Evolutionary conservation across 2,329 filamentous ascomycete genomes (phyloP).

Genomic region (Pseudogymnoascus sp.): DNA sequence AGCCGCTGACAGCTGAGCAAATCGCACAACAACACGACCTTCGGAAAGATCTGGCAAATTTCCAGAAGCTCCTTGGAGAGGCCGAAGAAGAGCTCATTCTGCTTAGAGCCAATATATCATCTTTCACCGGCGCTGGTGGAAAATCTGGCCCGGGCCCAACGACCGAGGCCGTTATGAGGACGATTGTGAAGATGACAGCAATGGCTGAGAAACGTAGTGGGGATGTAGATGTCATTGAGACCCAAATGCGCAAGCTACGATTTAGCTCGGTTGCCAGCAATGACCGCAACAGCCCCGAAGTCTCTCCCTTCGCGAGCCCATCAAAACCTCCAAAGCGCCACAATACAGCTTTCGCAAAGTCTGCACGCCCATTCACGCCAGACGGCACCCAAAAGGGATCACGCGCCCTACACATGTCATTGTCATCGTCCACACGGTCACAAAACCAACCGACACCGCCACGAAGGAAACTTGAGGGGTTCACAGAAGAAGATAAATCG

Average conservation of each 20-base stretch:
- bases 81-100: conserved; percentile 73
- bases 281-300: conserved; percentile 29
- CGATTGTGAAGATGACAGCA: conserved; percentile 83
- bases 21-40: conserved; percentile 76
- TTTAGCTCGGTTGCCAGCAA: conserved; percentile 30
- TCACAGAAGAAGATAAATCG: conserved; percentile 50
- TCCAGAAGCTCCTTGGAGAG: conserved; percentile 67
- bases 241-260: conserved; percentile 68
- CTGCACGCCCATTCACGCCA: conserved; percentile 23
- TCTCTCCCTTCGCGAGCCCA: conserved; percentile 33
- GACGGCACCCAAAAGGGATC: conserved; percentile 22
- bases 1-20: conserved; percentile 79
- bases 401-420: conserved; percentile 22
- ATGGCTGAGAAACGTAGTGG: conserved; percentile 88
- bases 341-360: conserved; percentile 21
- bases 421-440: conserved; percentile 24
- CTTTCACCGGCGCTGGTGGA: conserved; percentile 39
- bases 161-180: conserved; percentile 84
- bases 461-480: conserved; percentile 54
- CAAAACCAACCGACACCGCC: conserved; percentile 30
- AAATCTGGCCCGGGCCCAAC: conserved; percentile 51
- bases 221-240: conserved; percentile 84
- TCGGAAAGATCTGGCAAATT: conserved; percentile 62
- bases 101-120: conserved; percentile 68
- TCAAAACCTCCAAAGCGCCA: conserved; percentile 19